Evolutionary conservation across 164 flowering plant species (phyloP).

Genomic region (Chimonanthus salicifolius): DNA sequence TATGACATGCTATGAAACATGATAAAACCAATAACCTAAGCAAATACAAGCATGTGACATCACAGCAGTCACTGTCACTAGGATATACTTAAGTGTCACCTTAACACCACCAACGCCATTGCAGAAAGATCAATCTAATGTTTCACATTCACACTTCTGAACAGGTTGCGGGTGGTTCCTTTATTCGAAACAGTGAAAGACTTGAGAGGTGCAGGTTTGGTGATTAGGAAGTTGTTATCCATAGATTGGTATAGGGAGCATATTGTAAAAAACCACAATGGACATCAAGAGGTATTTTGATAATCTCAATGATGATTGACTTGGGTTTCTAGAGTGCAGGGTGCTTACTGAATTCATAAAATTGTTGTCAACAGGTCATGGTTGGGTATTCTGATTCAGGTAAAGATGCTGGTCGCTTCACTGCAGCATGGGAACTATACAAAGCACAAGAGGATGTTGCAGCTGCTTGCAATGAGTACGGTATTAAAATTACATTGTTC

Average conservation of each 20-base stretch:
- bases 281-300: conserved; percentile 77
- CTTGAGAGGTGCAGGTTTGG: conserved; percentile 84
- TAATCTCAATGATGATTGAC: not conserved
- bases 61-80: too few species aligned
- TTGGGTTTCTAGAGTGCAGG: not conserved
- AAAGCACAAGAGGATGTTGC: conserved; percentile 96
- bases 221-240: conserved; percentile 77
- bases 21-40: not conserved
- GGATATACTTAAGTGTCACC: not conserved
- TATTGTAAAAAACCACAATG: conserved; percentile 70
- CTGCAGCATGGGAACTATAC: conserved; percentile 97
- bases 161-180: conserved; percentile 81
- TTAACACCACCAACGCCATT: not conserved
- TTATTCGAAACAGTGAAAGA: conserved; percentile 92
- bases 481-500: conserved; percentile 86
- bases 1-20: not conserved
- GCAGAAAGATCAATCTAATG: not conserved
- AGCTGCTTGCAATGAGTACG: conserved; percentile 86
- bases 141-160: not conserved
- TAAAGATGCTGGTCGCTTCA: conserved; percentile 92
- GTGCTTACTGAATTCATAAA: conserved; percentile 8
- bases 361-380: conserved; percentile 63
- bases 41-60: not conserved
- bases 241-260: conserved; percentile 91
- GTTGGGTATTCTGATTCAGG: conserved; percentile 97